Conservation (phyloP, 192 early-diverging fungal genomes). For the Rhizophagus prolifer region DNA sequence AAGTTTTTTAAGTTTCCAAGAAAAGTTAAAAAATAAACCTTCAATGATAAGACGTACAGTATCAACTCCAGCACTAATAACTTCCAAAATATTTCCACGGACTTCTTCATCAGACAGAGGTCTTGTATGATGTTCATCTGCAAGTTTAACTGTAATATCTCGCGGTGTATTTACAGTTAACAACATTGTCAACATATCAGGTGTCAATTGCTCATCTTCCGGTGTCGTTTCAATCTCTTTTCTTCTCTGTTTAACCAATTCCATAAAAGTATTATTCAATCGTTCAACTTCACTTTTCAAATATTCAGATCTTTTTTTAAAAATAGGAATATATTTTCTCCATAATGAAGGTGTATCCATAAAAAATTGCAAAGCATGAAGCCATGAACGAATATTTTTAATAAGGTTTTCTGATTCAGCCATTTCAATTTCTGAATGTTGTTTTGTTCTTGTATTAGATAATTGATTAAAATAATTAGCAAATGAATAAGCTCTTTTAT, state of each 20-base stretch:
- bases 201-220: neutral
- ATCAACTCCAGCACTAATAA: slow-evolving; percentile 16
- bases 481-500: slow-evolving; percentile 3
- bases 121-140: neutral
- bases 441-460: neutral
- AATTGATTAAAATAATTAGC: slow-evolving; percentile 14
- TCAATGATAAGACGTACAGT: neutral
- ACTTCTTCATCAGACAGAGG: slow-evolving; percentile 23
- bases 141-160: neutral
- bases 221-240: slow-evolving; percentile 9
- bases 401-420: slow-evolving; percentile 4
- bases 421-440: neutral
- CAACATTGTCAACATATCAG: slow-evolving; percentile 21
- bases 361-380: slow-evolving; percentile 19
- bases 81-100: slow-evolving; percentile 9
- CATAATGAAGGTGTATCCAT: neutral
- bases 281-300: neutral
- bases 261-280: neutral
- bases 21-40: neutral
- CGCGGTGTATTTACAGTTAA: slow-evolving; percentile 25
- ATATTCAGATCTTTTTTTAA: neutral
- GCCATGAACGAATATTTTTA: neutral
- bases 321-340: neutral
- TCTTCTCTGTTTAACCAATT: slow-evolving; percentile 8
- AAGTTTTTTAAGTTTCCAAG: neutral